Evolutionary conservation across 768 basidiomycete species (phyloP).

Genomic region (Cyclocybe aegerita): DNA sequence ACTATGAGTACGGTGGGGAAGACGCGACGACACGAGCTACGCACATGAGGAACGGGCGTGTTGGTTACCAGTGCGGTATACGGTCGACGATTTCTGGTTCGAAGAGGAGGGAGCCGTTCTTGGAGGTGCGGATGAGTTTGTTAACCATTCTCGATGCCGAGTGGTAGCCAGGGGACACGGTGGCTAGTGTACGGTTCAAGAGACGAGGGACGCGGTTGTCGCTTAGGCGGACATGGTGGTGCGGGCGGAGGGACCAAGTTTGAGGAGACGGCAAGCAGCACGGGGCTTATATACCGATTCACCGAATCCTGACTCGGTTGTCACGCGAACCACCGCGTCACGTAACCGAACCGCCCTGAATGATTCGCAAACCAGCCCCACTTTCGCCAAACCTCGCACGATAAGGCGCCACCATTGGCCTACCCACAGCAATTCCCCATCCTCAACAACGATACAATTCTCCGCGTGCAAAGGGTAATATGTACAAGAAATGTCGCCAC

Average conservation of each 20-base stretch:
- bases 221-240: conserved; percentile 45
- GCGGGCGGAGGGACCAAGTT: conserved; percentile 15
- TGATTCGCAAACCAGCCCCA: conserved; percentile 3
- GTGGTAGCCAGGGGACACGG: conserved; percentile 37
- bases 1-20: conserved; percentile 9
- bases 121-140: conserved; percentile 76
- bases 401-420: conserved; percentile 25
- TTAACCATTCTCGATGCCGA: conserved; percentile 69
- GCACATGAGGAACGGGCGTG: conserved; percentile 19
- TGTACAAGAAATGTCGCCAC: conserved; percentile 34
- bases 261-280: conserved; percentile 15
- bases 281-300: conserved; percentile 23
- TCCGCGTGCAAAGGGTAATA: conserved; percentile 15
- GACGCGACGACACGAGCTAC: conserved; percentile 14
- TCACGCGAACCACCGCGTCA: conserved; percentile 18
- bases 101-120: conserved; percentile 85
- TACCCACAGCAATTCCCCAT: conserved; percentile 3
- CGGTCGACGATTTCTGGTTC: conserved; percentile 87
- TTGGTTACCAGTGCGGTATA: conserved; percentile 57
- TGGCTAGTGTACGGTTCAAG: conserved; percentile 20
- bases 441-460: background rate
- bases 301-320: conserved; percentile 10
- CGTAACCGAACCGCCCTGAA: conserved; percentile 9
- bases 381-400: conserved; percentile 4
- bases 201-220: conserved; percentile 25